Evolutionary conservation across 2,329 filamentous ascomycete genomes (phyloP).

Genomic region (Neurospora sp.): DNA sequence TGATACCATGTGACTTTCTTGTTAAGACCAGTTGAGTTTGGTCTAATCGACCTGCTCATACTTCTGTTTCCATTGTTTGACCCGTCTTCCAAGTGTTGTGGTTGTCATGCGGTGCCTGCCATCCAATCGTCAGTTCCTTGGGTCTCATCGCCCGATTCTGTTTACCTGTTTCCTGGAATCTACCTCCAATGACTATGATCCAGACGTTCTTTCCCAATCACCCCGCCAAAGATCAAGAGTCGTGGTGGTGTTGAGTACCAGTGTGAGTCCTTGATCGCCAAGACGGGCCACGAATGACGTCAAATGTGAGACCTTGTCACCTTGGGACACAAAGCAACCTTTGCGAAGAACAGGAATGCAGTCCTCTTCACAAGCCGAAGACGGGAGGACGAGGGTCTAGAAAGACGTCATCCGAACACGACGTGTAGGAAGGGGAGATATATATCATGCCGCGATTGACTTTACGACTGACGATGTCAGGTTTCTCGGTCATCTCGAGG

Average conservation of each 20-base stretch:
- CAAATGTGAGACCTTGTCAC: not conserved
- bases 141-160: not conserved
- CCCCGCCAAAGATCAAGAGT: not conserved
- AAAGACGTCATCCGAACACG: not conserved
- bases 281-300: not conserved
- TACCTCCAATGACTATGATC: not conserved
- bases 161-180: too few species aligned
- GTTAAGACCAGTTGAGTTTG: not conserved
- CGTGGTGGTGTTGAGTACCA: not conserved
- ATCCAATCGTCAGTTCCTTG: not conserved
- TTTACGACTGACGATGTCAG: too few species aligned
- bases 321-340: not conserved
- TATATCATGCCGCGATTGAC: not conserved
- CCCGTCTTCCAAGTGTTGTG: not conserved
- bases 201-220: not conserved
- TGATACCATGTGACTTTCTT: not conserved
- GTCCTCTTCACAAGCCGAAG: not conserved
- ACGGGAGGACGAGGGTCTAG: not conserved
- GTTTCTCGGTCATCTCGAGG: too few species aligned
- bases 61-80: not conserved
- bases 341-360: not conserved
- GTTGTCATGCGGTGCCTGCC: not conserved
- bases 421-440: not conserved
- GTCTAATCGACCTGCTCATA: not conserved
- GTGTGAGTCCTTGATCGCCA: not conserved